Conservation (phyloP, 208 protist species). For the Leishmania gerbilli region DNA sequence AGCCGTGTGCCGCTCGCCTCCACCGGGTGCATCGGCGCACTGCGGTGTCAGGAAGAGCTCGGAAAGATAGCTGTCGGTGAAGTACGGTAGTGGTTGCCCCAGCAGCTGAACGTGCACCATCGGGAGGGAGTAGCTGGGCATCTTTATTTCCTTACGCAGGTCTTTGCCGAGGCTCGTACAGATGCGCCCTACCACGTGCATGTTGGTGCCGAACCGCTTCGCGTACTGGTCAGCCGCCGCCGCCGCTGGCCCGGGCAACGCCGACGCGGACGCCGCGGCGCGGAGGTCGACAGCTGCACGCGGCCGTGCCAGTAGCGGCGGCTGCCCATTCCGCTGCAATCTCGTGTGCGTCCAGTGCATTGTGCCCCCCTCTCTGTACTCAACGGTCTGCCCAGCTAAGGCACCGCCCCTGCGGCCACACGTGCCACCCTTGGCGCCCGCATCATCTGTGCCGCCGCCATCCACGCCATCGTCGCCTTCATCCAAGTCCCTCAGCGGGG, state of each 20-base stretch:
- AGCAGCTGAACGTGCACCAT: conserved; percentile 62
- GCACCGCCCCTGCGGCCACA: neutral
- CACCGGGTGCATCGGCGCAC: neutral
- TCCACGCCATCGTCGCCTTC: conserved; percentile 13
- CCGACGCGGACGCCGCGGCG: neutral
- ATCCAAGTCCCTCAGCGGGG: conserved; percentile 2
- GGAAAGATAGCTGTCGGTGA: conserved; percentile 55
- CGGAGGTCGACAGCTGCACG: neutral
- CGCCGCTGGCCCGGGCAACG: conserved; percentile 1
- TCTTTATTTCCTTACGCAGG: conserved; percentile 58
- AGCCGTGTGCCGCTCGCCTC: conserved; percentile 20
- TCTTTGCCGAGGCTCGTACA: conserved; percentile 60
- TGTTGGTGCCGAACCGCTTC: conserved; percentile 49
- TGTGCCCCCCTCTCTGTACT: neutral
- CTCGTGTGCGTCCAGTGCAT: neutral
- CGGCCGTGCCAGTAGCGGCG: neutral
- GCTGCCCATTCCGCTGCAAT: neutral
- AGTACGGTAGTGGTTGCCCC: conserved; percentile 58
- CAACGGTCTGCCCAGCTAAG: neutral
- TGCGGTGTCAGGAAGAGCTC: conserved; percentile 35
- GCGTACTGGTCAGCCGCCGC: conserved; percentile 35
- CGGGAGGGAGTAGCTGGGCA: conserved; percentile 62
- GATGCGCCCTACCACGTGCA: conserved; percentile 64
- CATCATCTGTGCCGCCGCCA: neutral
- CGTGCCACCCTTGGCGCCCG: neutral